Evolutionary conservation across 2,329 filamentous ascomycete species (phyloP), one percentile per base, ranked within the genome.

Genomic region (Diaporthe sp.): DNA sequence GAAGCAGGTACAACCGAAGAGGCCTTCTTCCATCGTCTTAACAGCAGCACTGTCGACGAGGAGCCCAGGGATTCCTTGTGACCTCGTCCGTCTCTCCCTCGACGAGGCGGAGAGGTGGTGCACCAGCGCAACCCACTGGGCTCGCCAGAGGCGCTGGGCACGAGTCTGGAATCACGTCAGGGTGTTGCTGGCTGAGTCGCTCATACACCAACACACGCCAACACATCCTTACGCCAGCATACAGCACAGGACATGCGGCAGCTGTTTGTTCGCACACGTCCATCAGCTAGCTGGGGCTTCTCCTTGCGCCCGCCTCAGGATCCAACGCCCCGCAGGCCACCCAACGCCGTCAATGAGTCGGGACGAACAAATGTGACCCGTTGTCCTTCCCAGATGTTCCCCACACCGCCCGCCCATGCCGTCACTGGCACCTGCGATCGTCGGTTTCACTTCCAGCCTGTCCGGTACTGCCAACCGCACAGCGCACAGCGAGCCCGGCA

Each of bases 331-430:
- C 39, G 53, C 39, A 59, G 68, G 5, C 30, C 39, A 51, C 10
- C 30, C 39, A 50, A 42, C 39, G 42, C 39, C 27, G 58, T 61
- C 32, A 51, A 61, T 71, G 70, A 71, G 55, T 71, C 69, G 69
- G 35, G n/a, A 71, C 25, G 44, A 50, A n/a, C 37, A 42, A 50
- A 71, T 50, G 59, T 59, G 47, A 42, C 56, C 56, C 32, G 59
- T 19, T 63, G 32, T 30, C 47, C 63, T 53, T 25, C 32, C 50
- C 69, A 53, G 10, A 17, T 32, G 10, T 13, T 44, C 70, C 44
- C 59, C 56, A 71, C 70, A 71, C 56, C 70, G 56, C 56, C 27
- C 22, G 30, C 56, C 19, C 35, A 51, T 63, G 35, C 56, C 69
- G 44, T 63, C 70, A 53, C 50, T 53, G 37, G 13, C 56, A 50